Conservation (phyloP, 2,329 filamentous ascomycete species). For the Exophiala bonariae region DNA sequence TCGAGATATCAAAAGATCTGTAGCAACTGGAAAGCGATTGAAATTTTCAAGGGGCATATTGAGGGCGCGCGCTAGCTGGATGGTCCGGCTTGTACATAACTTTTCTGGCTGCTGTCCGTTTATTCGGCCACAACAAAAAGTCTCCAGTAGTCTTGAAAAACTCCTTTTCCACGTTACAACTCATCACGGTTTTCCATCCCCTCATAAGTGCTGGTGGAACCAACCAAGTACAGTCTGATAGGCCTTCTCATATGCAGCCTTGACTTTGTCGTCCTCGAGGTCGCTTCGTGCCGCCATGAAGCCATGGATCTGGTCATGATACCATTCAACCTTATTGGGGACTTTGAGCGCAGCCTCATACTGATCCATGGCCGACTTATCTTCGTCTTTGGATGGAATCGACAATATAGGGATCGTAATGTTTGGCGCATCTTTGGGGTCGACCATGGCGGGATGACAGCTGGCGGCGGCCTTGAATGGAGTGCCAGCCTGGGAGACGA, state of each 20-base stretch:
- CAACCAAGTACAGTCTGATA: conserved; percentile 43
- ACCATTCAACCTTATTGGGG: conserved; percentile 45
- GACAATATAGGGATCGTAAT: conserved; percentile 59
- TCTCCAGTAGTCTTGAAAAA: too few species aligned
- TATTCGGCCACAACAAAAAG: too few species aligned
- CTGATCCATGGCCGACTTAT: conserved; percentile 46
- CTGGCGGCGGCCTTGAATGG: conserved; percentile 59
- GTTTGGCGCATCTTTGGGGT: conserved; percentile 55
- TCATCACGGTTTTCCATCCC: not conserved
- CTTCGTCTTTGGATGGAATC: conserved; percentile 59
- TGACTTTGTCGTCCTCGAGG: conserved; percentile 39
- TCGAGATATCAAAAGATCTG: too few species aligned
- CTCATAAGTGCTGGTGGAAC: conserved; percentile 40
- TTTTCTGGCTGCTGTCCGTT: too few species aligned
- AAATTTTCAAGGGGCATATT: not conserved
- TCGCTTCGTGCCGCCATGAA: conserved; percentile 48
- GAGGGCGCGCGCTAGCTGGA: too few species aligned
- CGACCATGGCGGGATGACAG: conserved; percentile 62
- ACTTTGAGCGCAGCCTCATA: conserved; percentile 41
- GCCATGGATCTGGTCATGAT: conserved; percentile 44
- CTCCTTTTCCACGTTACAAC: too few species aligned
- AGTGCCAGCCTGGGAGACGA: conserved; percentile 56
- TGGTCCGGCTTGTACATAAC: too few species aligned
- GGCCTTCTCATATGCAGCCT: conserved; percentile 45
- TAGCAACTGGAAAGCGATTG: not conserved